A percentile compares a stretch with the other conserved stretches of the same genome.
Evolutionary conservation across 192 early-diverging fungal genomes (phyloP).

Genomic region (Rhizoclosmatium globosum): DNA sequence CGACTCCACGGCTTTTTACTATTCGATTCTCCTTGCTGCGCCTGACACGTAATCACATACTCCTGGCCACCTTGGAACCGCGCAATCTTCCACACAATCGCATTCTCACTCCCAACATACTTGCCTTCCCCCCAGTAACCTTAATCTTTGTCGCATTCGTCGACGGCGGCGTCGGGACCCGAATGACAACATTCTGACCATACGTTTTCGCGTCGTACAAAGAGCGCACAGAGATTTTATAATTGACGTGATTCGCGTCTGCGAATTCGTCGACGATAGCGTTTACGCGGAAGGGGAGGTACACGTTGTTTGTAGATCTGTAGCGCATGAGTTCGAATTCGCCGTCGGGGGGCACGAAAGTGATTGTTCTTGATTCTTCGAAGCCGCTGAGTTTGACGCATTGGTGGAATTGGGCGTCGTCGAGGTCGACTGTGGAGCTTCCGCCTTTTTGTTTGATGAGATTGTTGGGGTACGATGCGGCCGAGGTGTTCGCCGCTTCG

Average conservation of each 20-base stretch:
- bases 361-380: slow-evolving; percentile 92
- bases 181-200: slow-evolving; percentile 89
- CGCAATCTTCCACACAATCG: slow-evolving; percentile 93
- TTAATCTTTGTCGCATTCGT: slow-evolving; percentile 84
- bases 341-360: slow-evolving; percentile 97
- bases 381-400: slow-evolving; percentile 95
- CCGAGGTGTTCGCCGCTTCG: slow-evolving; percentile 68
- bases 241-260: slow-evolving; percentile 79
- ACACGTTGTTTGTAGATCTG: slow-evolving; percentile 94
- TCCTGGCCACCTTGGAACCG: slow-evolving; percentile 93
- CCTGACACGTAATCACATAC: slow-evolving; percentile 80
- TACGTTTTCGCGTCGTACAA: slow-evolving; percentile 89
- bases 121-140: slow-evolving; percentile 86
- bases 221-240: slow-evolving; percentile 87
- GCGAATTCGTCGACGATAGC: slow-evolving; percentile 91
- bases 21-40: slow-evolving; percentile 83
- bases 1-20: slow-evolving; percentile 91
- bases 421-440: slow-evolving; percentile 79
- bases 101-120: slow-evolving; percentile 93
- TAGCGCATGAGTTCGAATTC: slow-evolving; percentile 97
- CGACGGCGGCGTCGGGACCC: slow-evolving; percentile 91
- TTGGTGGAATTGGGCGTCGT: slow-evolving; percentile 98
- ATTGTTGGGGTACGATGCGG: slow-evolving; percentile 30
- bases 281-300: slow-evolving; percentile 93
- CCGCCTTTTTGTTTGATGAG: slow-evolving; percentile 30